Evolutionary conservation across 176 grass and related monocot genomes (phyloP), one percentile per base, ranked within the genome.

Genomic region (Typha latifolia): DNA sequence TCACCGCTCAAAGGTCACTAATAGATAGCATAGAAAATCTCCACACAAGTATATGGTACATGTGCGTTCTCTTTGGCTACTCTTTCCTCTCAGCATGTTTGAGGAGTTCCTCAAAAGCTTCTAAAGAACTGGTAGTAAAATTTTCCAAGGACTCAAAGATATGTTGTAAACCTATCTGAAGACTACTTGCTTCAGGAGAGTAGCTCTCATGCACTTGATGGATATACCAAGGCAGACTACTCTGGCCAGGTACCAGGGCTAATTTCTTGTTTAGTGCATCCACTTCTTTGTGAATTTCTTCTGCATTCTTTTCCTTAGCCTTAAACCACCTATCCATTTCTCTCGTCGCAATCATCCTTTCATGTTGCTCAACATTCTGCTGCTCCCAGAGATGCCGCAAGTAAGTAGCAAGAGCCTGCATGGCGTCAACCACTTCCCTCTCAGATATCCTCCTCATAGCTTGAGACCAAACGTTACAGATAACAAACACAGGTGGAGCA

Each of bases 391-490:
- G 51, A 47, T 78, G 79, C 49, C 62, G 82, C 24, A 90, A 48
- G 20, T 79, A 81, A 7, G 76, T 67, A 9, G 85, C 86, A 5
- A 87, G 90, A 47, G 78, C 79, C 56, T 82, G 82, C 85, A 97
- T 84, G 6, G 85, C 20, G 0, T 78, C 87, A 14, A 94, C 70
- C 52, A 83, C 95, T 51, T 76, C 86, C 66, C 80, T 79, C 78
- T 99, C 89, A 5, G 82, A 92, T 21, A 90, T 76, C 62, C 15
- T 71, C 13, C 93, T 84, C 70, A 99, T 84, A 47, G 78, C 77
- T 80, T 90, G 83, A 74, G 84, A 93, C 95, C 95, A 99, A 71
- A 32, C 78, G 61, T 94, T 90, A 73, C 86, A 90, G 67, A 87
- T 72, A 49, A 94, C 72, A 49, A 99, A 99, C 31, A 99, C 81